Base-by-base conservation (phyloP, 2,329 filamentous ascomycete species). In the Epichloe bromicola region DNA sequence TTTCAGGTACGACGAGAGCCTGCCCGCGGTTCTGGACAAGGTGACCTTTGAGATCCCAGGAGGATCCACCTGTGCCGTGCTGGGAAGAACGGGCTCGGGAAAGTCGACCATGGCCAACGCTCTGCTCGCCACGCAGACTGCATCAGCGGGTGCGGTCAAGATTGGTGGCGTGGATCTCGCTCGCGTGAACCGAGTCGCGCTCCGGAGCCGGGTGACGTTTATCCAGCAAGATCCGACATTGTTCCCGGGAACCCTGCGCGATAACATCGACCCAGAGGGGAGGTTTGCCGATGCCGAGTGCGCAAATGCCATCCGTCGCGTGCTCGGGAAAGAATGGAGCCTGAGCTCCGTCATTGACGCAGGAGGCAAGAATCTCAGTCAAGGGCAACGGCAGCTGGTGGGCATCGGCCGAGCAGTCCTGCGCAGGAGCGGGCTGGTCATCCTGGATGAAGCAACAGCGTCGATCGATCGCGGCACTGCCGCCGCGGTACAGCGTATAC, bases 11-110 rank as follows among this genome's bases (percentile, higher is more conserved):
- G 88, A 87, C 6, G 79, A 85, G 1, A 78, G 85, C 53, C 77
- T 94, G 0, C 85, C 89, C 0, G 82, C 85, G 0, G 85, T 88
- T 0, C 68, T 95, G 1, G 69, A 73, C 7, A 72, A 83, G 43
- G 73, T 94, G 30, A 80, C 78, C 0, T 82, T 95, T 54, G 78
- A 74, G 2, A 88, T 95, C 49, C 85, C 86, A 0, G 76, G 76
- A 3, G 76, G 78, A 1, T 71, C 76, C 8, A 80, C 76, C 0
- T 79, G 79, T 39, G 77, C 78, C 0, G 79, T 95, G 5, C 83
- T 91, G 1, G 89, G 89, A 1, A 81, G 89, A 37, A 95, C 90
- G 0, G 84, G 87, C 0, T 93, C 86, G 0, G 89, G 89, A 15
- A 96, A 96, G 67, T 90, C 85, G 30, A 95, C 89, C 0, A 69